Conservation (phyloP, 2,329 filamentous ascomycete genomes). For the Hymenoscyphus infarciens region DNA sequence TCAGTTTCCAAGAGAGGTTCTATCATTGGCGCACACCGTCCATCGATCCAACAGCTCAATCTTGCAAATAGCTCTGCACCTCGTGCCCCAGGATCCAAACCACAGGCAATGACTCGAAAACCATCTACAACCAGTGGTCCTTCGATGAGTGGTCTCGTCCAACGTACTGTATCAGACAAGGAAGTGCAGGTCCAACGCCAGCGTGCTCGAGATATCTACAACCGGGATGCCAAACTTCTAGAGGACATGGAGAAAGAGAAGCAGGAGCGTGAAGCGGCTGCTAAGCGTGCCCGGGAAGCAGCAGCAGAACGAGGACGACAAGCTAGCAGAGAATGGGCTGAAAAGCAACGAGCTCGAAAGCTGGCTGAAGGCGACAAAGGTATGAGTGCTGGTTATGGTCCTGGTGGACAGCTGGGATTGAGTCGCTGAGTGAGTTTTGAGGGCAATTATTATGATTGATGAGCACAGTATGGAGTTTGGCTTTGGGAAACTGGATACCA, state of each 20-base stretch:
- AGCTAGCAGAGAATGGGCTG: constrained; percentile 59
- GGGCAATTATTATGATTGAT: constrained; percentile 1
- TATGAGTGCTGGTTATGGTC: constrained; percentile 27
- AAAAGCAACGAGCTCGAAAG: constrained; percentile 45
- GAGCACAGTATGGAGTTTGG: not conserved
- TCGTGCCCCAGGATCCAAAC: constrained; percentile 25
- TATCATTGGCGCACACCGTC: constrained; percentile 34
- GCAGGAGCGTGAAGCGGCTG: constrained; percentile 50
- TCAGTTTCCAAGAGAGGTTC: constrained; percentile 31
- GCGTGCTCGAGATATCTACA: constrained; percentile 52
- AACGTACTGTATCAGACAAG: constrained; percentile 48
- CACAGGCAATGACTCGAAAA: constrained; percentile 22
- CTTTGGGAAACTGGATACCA: not conserved
- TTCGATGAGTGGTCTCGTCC: constrained; percentile 32
- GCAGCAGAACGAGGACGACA: constrained; percentile 59
- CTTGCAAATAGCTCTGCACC: constrained; percentile 31
- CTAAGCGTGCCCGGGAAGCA: constrained; percentile 54
- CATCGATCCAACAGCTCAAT: constrained; percentile 36
- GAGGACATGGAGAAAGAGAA: constrained; percentile 51
- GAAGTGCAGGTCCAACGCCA: constrained; percentile 49
- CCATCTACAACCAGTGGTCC: constrained; percentile 24
- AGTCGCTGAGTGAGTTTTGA: constrained; percentile 12
- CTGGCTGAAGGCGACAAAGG: constrained; percentile 26
- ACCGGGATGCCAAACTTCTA: constrained; percentile 47
- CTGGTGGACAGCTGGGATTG: constrained; percentile 29